Base-by-base conservation (phyloP, 768 basidiomycete genomes). In the Sistotremastrum niveocremeum region DNA sequence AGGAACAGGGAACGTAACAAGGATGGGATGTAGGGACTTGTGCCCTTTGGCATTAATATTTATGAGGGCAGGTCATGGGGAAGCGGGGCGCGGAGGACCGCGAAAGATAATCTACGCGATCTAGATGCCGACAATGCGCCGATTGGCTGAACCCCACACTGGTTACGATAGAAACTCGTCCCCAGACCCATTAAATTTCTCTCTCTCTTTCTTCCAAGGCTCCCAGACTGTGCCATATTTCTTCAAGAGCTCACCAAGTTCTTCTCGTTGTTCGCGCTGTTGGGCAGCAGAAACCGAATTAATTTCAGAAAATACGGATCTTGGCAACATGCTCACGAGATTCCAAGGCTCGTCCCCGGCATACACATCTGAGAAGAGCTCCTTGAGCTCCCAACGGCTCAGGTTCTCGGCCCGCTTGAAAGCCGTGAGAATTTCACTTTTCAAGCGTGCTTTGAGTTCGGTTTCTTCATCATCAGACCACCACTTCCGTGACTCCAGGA, bases 191-290 rank as follows among this genome's bases (percentile, higher is more conserved):
- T 72, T 79, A 59, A 85, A 86, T 62, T 77, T 84, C 48, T 70
- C 71, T 43, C 89, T 64, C 61, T 93, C 90, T 34, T 69, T 72
- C 58, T 67, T 70, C 88, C 89, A 97, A 6, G 86, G 88, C 54
- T 84, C 84, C 83, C 82, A 91, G 2, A 67, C 70, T n/a, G 76
- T 57, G 1, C 90, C 88, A 52, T 94, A 97, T 61, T 95, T 95
- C 62, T 68, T 76, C 49, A 95, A 55, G 28, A 97, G 66, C 34
- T 69, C 54, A 12, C 69, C 66, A 31, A 97, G 70, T 55, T 95
- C 93, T 46, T 77, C 76, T 44, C 84, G 68, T 60, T 97, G 90
- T 60, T 93, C 89, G 54, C 61, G 76, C 90, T 93, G 54, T 10
- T 43, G 6, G 41, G 50, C 3, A 55, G 45, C 9, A 32, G 34